Base-by-base conservation (phyloP, 192 early-diverging fungal species). In the Lunasporangiospora selenospora region DNA sequence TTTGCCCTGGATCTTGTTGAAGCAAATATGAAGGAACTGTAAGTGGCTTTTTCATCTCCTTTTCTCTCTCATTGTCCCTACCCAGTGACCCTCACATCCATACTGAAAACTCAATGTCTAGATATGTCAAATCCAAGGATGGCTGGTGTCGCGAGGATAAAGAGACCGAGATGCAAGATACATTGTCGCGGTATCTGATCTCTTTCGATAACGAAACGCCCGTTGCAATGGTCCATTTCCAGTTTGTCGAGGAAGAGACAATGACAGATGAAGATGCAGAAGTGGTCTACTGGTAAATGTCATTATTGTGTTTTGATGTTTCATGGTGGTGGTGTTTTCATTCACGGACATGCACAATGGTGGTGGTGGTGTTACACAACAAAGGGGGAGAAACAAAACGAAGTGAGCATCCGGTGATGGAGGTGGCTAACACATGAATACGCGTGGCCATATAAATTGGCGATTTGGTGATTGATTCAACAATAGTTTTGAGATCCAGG, bases 401-500 rank as follows among this genome's bases (percentile, higher is more conserved):
- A n/a, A n/a, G n/a, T n/a, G n/a, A n/a, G n/a, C n/a, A n/a, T n/a
- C n/a, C n/a, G n/a, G n/a, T n/a, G n/a, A n/a, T n/a, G n/a, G n/a
- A n/a, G n/a, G n/a, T n/a, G n/a, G n/a, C n/a, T n/a, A n/a, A n/a
- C n/a, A n/a, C n/a, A n/a, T n/a, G n/a, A n/a, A n/a, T n/a, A n/a
- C n/a, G n/a, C n/a, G n/a, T n/a, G n/a, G n/a, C n/a, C n/a, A n/a
- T n/a, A n/a, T n/a, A n/a, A n/a, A n/a, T n/a, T n/a, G n/a, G n/a
- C n/a, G n/a, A n/a, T n/a, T n/a, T n/a, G n/a, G n/a, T n/a, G n/a
- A n/a, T n/a, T n/a, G n/a, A n/a, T n/a, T n/a, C n/a, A n/a, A n/a
- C n/a, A n/a, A n/a, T 65, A 90, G 89, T 57, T 87, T 84, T 61
- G 89, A 90, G 76, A 77, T 90, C 6, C 89, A 90, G 53, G 38